Evolutionary conservation across 805 yeast genomes (phyloP), one percentile per base, ranked within the genome.

Genomic region (Cyberlindnera mrakii): DNA sequence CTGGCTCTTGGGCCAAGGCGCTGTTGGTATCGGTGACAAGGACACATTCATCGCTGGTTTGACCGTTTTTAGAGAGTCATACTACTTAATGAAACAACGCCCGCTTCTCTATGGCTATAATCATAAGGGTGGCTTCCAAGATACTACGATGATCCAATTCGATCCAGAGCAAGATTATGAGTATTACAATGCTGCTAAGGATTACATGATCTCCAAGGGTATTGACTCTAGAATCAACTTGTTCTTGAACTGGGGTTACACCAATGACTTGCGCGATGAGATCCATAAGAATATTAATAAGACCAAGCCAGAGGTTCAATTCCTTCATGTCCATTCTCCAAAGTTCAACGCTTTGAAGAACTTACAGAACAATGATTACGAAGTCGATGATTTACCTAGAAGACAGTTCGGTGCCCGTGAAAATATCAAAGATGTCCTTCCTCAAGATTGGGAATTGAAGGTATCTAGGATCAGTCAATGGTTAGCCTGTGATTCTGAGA

Each of bases 1-100:
- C 55, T 85, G 84, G 19, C 61, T 84, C 38, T 64, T 84, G 49
- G 78, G 86, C 0, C 93, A 84, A 60, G 87, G 87, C 10, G 74
- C 78, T 32, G 85, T 87, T 3, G 91, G 90, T 15, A 84, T 82
- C 59, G 90, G 90, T 43, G 91, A 84, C 57, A 83, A 83, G 55
- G 90, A 84, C 50, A 82, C 90, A 0, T 82, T 83, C 55, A 74
- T 53, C 66, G 59, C 60, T 3, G 60, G 58, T n/a, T 33, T 55
- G 30, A 54, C 58, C 5, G 53, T 54, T 2, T 54, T 55, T 41
- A 44, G 48, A 32, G 58, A 52, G 27, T 43, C 48, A 13, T 55
- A 42, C 37, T 56, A 56, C 42, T 54, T 55, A 34, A 57, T 55
- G 27, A 54, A 54, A 32, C 53, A 57, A 19, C 54, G 60, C 27